phyloP scores from a whole-genome alignment of 805 yeast species.

The Soucietia sequanensis region DNA sequence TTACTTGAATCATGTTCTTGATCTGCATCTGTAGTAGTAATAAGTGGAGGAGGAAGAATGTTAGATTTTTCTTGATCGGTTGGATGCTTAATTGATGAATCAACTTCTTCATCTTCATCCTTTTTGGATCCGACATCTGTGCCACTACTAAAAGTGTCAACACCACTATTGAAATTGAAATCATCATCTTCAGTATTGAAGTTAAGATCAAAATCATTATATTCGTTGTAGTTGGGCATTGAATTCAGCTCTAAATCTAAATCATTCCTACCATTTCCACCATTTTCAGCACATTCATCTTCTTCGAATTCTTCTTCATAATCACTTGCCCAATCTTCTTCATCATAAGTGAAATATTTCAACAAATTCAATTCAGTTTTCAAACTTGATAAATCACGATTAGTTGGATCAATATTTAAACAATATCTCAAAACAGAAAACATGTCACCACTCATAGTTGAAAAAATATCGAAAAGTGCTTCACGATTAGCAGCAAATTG shows the following conservation, averaged over 20 bases:
- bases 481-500: conserved; percentile 88
- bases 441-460: conserved; percentile 82
- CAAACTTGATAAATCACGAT: conserved; percentile 67
- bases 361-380: conserved; percentile 58
- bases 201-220: conserved; percentile 7
- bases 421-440: conserved; percentile 79
- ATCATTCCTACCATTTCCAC: conserved; percentile 22
- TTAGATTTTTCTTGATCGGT: no score
- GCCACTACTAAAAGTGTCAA: background rate
- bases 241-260: no score
- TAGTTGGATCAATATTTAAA: conserved; percentile 81
- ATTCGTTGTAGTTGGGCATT: conserved; percentile 10
- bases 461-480: conserved; percentile 86
- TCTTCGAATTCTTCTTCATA: conserved; percentile 42
- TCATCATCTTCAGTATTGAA: conserved; percentile 5
- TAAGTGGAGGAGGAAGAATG: conserved; percentile 1
- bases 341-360: conserved; percentile 78
- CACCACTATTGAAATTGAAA: background rate
- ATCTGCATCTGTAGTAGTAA: conserved; percentile 4
- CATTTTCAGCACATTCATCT: conserved; percentile 20
- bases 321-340: conserved; percentile 52
- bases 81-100: background rate
- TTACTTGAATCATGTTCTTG: background rate
- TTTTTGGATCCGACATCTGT: background rate
- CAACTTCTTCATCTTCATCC: background rate